Evolutionary conservation across 371 early-diverging fungal genomes (phyloP).

Genomic region (Coemansia sp.): DNA sequence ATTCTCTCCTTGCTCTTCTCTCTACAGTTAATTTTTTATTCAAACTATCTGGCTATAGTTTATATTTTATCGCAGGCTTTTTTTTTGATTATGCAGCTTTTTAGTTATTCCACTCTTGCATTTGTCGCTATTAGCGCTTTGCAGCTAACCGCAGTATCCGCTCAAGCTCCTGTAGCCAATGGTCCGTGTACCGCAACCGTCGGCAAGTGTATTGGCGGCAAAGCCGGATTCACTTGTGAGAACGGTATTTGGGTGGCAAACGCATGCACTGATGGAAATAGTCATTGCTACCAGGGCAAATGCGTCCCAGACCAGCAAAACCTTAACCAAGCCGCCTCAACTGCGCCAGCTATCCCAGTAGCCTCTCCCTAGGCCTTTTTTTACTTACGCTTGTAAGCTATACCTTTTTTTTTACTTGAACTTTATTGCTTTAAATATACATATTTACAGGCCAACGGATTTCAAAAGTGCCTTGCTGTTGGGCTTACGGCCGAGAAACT

Average conservation of each 20-base stretch:
- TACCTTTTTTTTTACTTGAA: too few relatives aligned
- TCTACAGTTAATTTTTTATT: too few relatives aligned
- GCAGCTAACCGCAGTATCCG: background rate
- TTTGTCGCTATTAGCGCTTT: background rate
- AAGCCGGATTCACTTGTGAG: background rate
- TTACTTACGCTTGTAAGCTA: too few relatives aligned
- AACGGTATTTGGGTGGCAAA: background rate
- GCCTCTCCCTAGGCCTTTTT: too few relatives aligned
- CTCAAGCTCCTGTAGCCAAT: background rate
- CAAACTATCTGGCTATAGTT: too few relatives aligned
- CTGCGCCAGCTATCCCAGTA: too few relatives aligned
- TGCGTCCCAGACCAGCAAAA: background rate
- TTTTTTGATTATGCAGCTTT: background rate
- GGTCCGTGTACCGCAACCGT: background rate
- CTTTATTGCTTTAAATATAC: background rate
- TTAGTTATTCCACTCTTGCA: background rate
- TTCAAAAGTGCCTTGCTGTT: background rate
- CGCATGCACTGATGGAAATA: background rate
- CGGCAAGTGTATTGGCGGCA: background rate
- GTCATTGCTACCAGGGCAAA: background rate
- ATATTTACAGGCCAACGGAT: background rate
- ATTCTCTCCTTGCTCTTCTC: too few relatives aligned
- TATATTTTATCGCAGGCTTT: too few relatives aligned
- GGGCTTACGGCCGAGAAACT: slow-evolving; percentile 1
- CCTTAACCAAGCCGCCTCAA: too few relatives aligned